phyloP scores from a whole-genome alignment of 306 rosid species.

The Crotalaria pallida region DNA sequence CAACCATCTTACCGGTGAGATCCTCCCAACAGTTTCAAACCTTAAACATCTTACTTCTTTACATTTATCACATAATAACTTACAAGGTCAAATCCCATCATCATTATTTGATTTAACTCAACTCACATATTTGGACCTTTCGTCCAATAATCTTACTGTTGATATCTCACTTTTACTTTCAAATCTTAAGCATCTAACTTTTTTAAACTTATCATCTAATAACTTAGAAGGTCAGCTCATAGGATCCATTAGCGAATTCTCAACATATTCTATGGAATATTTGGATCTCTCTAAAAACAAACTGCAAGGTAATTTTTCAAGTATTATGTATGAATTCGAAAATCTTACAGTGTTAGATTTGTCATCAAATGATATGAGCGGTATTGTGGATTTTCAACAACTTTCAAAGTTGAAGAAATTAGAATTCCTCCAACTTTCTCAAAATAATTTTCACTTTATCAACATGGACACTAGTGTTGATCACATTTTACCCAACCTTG shows the following conservation, averaged over 20 bases:
- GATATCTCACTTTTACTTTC: too few species aligned
- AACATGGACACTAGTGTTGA: background rate
- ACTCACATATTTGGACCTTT: background rate
- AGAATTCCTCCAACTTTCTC: accelerated
- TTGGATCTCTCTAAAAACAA: background rate
- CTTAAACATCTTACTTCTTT: background rate
- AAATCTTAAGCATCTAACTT: too few species aligned
- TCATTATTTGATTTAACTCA: constrained; percentile 8
- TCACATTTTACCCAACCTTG: background rate
- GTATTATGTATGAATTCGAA: background rate
- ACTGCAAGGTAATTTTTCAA: constrained; percentile 14
- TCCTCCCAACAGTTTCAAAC: background rate
- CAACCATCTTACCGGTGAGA: constrained; percentile 11
- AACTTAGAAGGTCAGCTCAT: background rate
- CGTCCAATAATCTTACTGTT: too few species aligned
- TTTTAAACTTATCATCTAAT: background rate
- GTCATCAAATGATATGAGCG: constrained; percentile 11
- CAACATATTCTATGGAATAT: background rate
- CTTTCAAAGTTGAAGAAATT: background rate
- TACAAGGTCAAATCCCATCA: constrained; percentile 3
- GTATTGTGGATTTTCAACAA: background rate
- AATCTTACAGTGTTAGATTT: background rate
- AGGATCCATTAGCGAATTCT: background rate
- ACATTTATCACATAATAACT: background rate
- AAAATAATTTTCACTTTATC: background rate